Percentiles rank a stretch among this genome's conserved stretches.
Evolutionary conservation across 306 rosid species (phyloP).

Genomic region (Trichosanthes truncata): DNA sequence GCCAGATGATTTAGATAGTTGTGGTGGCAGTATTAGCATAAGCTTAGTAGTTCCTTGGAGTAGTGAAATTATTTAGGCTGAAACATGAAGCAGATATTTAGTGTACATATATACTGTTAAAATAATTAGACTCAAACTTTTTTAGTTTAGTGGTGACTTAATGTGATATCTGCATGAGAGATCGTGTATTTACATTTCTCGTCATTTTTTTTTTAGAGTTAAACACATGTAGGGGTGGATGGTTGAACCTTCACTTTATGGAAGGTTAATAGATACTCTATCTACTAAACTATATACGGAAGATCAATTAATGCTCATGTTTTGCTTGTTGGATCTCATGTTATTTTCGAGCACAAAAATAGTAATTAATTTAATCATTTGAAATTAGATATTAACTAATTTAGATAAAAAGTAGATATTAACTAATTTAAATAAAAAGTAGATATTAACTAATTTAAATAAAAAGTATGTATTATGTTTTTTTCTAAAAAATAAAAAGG

Average conservation of each 20-base stretch:
- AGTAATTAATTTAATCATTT: too few relatives aligned
- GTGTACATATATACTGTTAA: neutral
- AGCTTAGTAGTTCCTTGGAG: neutral
- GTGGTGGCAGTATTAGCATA: neutral
- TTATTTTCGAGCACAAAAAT: too few relatives aligned
- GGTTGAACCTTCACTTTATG: neutral
- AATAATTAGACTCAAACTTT: neutral
- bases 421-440: too few relatives aligned
- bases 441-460: too few relatives aligned
- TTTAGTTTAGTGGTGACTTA: too few relatives aligned
- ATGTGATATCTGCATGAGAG: neutral
- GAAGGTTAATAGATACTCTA: neutral
- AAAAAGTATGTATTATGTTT: neutral
- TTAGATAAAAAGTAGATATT: too few relatives aligned
- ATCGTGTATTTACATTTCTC: neutral
- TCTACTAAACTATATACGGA: neutral
- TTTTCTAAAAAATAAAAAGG: too few relatives aligned
- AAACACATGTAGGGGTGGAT: neutral
- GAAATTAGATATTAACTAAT: too few relatives aligned
- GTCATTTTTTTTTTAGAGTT: neutral
- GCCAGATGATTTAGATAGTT: conserved; percentile 1
- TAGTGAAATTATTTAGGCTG: neutral
- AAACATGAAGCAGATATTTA: neutral
- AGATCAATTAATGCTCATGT: too few relatives aligned
- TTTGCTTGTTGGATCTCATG: too few relatives aligned